Percentiles rank a stretch among this genome's conserved stretches.
Evolutionary conservation across 768 basidiomycete species (phyloP).

Genomic region (Boletus sensibilis): DNA sequence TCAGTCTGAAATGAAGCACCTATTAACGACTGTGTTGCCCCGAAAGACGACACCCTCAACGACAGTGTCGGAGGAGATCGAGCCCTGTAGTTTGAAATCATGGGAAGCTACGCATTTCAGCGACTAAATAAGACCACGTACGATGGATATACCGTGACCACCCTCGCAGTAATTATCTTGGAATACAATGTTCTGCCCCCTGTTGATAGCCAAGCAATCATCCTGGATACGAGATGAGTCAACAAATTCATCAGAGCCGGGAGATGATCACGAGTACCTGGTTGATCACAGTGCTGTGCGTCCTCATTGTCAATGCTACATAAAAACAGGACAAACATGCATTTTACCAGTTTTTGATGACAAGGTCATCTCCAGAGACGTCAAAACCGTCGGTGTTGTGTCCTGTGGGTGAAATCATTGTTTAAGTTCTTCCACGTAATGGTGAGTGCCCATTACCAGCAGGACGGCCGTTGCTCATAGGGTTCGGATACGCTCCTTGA

Average conservation of each 20-base stretch:
- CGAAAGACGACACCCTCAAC: slow-evolving; percentile 49
- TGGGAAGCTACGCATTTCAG: neutral
- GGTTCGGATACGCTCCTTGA: slow-evolving; percentile 50
- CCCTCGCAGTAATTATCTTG: slow-evolving; percentile 50
- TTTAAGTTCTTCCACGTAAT: neutral
- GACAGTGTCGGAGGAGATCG: slow-evolving; percentile 45
- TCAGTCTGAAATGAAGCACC: slow-evolving; percentile 33
- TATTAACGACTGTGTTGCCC: slow-evolving; percentile 55
- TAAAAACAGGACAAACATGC: neutral
- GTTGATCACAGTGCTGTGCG: slow-evolving; percentile 23
- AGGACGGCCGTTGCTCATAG: slow-evolving; percentile 45
- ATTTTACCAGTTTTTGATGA: slow-evolving; percentile 31
- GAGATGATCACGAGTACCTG: slow-evolving; percentile 16
- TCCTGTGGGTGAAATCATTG: slow-evolving; percentile 21
- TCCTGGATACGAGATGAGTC: slow-evolving; percentile 37
- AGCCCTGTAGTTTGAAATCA: slow-evolving; percentile 41
- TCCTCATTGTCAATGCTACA: neutral
- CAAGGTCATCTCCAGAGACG: slow-evolving; percentile 34
- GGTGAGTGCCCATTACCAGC: slow-evolving; percentile 37
- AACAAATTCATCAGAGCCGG: neutral
- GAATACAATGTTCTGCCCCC: slow-evolving; percentile 46
- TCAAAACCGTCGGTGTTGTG: slow-evolving; percentile 56
- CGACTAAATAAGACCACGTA: slow-evolving; percentile 3
- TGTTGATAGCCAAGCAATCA: slow-evolving; percentile 60
- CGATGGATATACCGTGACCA: slow-evolving; percentile 66